phyloP scores from a whole-genome alignment of 805 yeast genomes.

The Lachancea thermotolerans region DNA sequence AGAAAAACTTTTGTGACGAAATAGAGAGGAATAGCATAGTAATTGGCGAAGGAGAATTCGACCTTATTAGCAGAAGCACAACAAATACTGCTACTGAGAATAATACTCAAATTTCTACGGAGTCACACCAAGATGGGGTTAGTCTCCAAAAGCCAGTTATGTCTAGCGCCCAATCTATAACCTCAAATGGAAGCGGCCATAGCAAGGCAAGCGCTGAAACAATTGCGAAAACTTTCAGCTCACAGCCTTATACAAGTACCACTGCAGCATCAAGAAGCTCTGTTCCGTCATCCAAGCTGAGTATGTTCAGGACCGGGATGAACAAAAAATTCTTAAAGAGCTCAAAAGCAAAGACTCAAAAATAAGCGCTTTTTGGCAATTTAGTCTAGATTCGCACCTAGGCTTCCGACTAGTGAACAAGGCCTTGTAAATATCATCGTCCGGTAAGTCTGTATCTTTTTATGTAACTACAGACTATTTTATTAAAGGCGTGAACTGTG shows the following conservation, averaged over 20 bases:
- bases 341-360: neutral
- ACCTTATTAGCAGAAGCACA: slow-evolving; percentile 5
- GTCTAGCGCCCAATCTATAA: slow-evolving; percentile 8
- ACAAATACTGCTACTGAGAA: slow-evolving; percentile 6
- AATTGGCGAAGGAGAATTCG: slow-evolving; percentile 19
- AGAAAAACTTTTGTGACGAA: slow-evolving; percentile 62
- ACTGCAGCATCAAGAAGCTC: slow-evolving; percentile 3
- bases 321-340: slow-evolving; percentile 2
- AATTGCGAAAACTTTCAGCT: neutral
- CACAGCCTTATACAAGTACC: neutral
- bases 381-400: neutral
- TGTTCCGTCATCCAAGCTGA: slow-evolving; percentile 5
- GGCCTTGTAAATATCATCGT: too few relatives aligned
- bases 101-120: neutral
- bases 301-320: slow-evolving; percentile 4
- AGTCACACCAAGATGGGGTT: neutral
- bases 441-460: too few relatives aligned
- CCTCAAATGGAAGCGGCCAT: slow-evolving; percentile 2
- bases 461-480: too few relatives aligned
- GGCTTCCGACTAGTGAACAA: too few relatives aligned
- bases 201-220: neutral
- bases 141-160: slow-evolving; percentile 2
- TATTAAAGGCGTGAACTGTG: too few relatives aligned
- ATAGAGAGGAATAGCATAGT: slow-evolving; percentile 36
- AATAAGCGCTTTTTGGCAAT: neutral